Evolutionary conservation across 129 eudicot species (phyloP), one percentile per base, ranked within the genome.

Genomic region (Deinandra increscens): DNA sequence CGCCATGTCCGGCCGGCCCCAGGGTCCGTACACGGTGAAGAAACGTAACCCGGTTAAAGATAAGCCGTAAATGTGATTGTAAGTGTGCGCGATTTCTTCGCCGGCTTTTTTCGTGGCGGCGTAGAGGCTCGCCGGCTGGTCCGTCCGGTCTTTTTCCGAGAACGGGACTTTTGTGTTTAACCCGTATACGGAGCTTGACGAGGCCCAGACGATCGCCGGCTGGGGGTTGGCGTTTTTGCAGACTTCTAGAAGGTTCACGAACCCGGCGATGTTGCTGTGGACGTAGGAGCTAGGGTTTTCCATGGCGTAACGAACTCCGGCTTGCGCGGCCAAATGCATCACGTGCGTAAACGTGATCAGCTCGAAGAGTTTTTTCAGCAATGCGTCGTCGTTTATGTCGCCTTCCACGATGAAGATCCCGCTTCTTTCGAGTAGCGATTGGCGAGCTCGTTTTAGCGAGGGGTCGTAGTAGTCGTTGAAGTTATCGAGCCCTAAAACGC

Each of bases 1-100:
- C 0, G 97, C 97, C 97, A 90, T 90, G 42, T 90, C 97, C 14
- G 97, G 97, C 56, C 97, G 74, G 4, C 97, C 97, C 97, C 97
- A 90, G n/a, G 97, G 97, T 5, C 97, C 97, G 71, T 90, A 90
- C 67, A 90, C 97, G 3, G 97, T 90, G 46, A 90, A 90, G 68
- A 90, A 90, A 3, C 97, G 60, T 65, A 89, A 77, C 13, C 91
- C 97, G 7, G 97, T 89, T 8, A 89, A 51, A 0, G 97, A 89
- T 11, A 89, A 77, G 1, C 97, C 97, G 48, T 90, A 84, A 3
- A 89, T 89, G 31, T 89, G 96, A 66, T 89, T 89, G 45, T 89
- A 89, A 14, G 96, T 89, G 48, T 89, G 96, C 1, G 96, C 96
- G 65, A 89, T 89, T 42, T 84, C 96, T 77, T 89, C 96, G 4